phyloP scores from a whole-genome alignment of 345 rosid species.

The Lenwebbia sp. region DNA sequence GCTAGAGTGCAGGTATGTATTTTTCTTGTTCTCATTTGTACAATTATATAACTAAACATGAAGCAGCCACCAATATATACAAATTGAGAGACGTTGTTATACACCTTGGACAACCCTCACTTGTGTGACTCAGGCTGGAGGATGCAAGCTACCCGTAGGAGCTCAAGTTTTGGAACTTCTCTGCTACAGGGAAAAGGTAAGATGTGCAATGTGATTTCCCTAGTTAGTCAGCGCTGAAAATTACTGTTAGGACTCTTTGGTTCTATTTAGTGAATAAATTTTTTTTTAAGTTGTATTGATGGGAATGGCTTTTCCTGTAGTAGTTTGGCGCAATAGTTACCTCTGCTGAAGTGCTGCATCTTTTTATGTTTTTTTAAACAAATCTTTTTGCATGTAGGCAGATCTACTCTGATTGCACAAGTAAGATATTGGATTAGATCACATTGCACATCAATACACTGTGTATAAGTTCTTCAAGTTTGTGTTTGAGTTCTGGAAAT shows the following conservation, averaged over 20 bases:
- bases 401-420: not conserved
- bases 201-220: not conserved
- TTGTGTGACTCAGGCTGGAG: constrained; percentile 50
- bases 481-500: not conserved
- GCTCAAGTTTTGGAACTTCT: constrained; percentile 86
- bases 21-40: not conserved
- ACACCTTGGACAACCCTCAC: not conserved
- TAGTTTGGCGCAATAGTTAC: not conserved
- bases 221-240: not conserved
- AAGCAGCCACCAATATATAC: not conserved
- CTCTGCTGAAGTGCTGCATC: not conserved
- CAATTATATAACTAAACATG: not conserved
- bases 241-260: not conserved
- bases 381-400: not conserved
- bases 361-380: not conserved
- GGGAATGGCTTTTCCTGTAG: not conserved
- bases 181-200: constrained; percentile 82
- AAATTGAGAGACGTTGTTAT: not conserved
- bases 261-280: not conserved
- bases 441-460: not conserved
- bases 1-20: constrained; percentile 72
- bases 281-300: not conserved
- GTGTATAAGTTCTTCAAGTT: not conserved
- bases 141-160: constrained; percentile 94
- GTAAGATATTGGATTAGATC: not conserved